A percentile compares a stretch with the other conserved stretches of the same genome.
These are phyloP conservation scores for Aspergillus nidulans DNA, from an alignment of 495 filamentous ascomycete species.

Conservation along the genomic window DNA sequence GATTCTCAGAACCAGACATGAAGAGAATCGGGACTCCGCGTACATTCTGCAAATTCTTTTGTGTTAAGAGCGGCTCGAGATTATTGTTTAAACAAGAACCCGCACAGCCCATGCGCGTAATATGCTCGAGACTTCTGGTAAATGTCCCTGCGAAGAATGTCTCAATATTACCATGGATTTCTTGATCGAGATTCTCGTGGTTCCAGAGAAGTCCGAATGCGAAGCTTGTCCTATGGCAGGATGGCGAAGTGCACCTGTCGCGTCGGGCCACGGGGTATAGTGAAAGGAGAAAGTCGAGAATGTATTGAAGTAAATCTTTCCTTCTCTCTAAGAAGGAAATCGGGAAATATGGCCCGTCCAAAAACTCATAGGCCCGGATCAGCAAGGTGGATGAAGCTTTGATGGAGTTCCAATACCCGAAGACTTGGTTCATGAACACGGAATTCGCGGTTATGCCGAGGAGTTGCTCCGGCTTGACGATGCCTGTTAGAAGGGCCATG, in stretches of 20 bases:
- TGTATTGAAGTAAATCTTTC: conserved; percentile 1
- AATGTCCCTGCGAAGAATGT: conserved; percentile 59
- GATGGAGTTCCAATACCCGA: conserved; percentile 51
- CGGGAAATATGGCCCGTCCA: conserved; percentile 15
- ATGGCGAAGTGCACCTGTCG: conserved; percentile 60
- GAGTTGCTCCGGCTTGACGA: conserved; percentile 32
- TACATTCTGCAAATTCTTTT: conserved; percentile 46
- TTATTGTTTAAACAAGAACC: conserved; percentile 41
- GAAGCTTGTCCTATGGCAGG: conserved; percentile 56
- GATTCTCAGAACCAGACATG: conserved; percentile 56
- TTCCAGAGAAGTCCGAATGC: conserved; percentile 65
- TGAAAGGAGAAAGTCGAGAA: conserved; percentile 25
- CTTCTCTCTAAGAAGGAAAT: neutral
- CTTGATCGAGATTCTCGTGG: conserved; percentile 58
- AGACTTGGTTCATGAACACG: conserved; percentile 64
- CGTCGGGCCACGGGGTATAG: conserved; percentile 52
- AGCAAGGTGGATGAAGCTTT: conserved; percentile 50
- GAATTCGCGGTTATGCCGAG: conserved; percentile 58
- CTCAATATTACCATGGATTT: conserved; percentile 58
- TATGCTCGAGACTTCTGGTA: conserved; percentile 48
- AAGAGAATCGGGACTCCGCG: conserved; percentile 54
- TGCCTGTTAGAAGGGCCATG: conserved; percentile 60
- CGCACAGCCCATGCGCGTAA: conserved; percentile 41
- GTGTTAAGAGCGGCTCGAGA: conserved; percentile 36
- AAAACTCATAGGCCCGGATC: conserved; percentile 12